Percentiles rank a stretch among this genome's conserved stretches.
phyloP scores from a whole-genome alignment of 1,139 yeast genomes.

The Yamadazyma siamensis region DNA sequence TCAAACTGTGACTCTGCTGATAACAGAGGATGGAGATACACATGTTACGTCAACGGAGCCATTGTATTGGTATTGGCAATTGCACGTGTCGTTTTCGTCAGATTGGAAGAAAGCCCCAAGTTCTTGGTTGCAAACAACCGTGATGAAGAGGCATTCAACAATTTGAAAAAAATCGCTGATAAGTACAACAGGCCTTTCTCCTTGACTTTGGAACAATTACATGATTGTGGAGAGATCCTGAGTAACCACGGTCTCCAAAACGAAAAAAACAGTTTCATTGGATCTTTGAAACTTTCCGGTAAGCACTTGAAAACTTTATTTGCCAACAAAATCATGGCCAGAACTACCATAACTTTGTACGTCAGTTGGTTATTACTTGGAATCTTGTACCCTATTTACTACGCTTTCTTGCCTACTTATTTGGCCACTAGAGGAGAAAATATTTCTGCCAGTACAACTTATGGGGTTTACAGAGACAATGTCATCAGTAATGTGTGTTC shows the following conservation, averaged over 20 bases:
- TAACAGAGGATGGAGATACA: slow-evolving; percentile 63
- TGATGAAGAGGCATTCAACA: slow-evolving; percentile 47
- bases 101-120: slow-evolving; percentile 57
- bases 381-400: slow-evolving; percentile 37
- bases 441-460: slow-evolving; percentile 22
- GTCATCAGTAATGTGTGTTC: slow-evolving; percentile 26
- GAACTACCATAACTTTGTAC: slow-evolving; percentile 28
- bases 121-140: slow-evolving; percentile 49
- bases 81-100: slow-evolving; percentile 42
- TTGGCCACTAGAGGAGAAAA: slow-evolving; percentile 39
- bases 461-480: slow-evolving; percentile 31
- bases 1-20: slow-evolving; percentile 39
- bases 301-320: slow-evolving; percentile 27
- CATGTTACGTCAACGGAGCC: slow-evolving; percentile 52
- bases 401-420: slow-evolving; percentile 35
- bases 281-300: slow-evolving; percentile 16
- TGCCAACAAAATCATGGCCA: slow-evolving; percentile 20
- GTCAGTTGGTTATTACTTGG: slow-evolving; percentile 37
- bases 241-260: slow-evolving; percentile 21
- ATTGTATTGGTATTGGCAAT: slow-evolving; percentile 49
- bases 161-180: slow-evolving; percentile 34
- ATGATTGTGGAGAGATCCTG: slow-evolving; percentile 40
- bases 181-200: slow-evolving; percentile 41
- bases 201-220: slow-evolving; percentile 43
- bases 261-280: slow-evolving; percentile 16